phyloP scores from a whole-genome alignment of 768 basidiomycete species.

The Boletus subparvulus region DNA sequence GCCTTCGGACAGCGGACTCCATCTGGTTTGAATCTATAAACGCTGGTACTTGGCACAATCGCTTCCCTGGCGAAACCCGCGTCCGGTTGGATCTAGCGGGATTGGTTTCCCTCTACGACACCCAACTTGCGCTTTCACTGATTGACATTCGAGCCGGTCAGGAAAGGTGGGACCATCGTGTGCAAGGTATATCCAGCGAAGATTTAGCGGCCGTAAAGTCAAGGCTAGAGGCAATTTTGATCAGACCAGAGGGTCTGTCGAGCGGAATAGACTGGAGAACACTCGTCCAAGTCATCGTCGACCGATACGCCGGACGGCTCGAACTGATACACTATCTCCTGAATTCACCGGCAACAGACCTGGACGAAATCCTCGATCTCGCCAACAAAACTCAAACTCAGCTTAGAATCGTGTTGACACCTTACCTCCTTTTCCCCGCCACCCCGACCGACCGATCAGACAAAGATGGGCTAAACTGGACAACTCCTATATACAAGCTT shows the following conservation, averaged over 20 bases:
- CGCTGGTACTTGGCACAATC: slow-evolving; percentile 34
- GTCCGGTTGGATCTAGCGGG: slow-evolving; percentile 34
- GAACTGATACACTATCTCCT: slow-evolving; percentile 27
- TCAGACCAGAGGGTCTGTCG: slow-evolving; percentile 12
- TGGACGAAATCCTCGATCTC: slow-evolving; percentile 4
- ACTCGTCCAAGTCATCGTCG: slow-evolving; percentile 28
- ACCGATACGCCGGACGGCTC: slow-evolving; percentile 34
- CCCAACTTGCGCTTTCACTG: slow-evolving; percentile 31
- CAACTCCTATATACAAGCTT: slow-evolving; percentile 27
- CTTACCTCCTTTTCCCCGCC: slow-evolving; percentile 25
- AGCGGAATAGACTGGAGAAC: slow-evolving; percentile 38
- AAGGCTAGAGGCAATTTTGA: slow-evolving; percentile 5
- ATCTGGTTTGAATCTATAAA: slow-evolving; percentile 1
- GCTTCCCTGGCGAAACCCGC: slow-evolving; percentile 37
- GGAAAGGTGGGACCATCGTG: slow-evolving; percentile 34
- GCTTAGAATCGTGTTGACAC: slow-evolving; percentile 29
- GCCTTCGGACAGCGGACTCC: neutral
- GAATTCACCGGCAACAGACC: slow-evolving; percentile 1
- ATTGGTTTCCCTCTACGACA: slow-evolving; percentile 40
- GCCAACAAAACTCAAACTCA: slow-evolving; percentile 20
- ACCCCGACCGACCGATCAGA: slow-evolving; percentile 1
- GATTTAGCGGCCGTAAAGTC: slow-evolving; percentile 19
- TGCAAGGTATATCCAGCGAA: slow-evolving; percentile 20
- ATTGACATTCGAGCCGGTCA: slow-evolving; percentile 22
- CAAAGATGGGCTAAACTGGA: slow-evolving; percentile 23